Evolutionary conservation across 2,329 filamentous ascomycete genomes (phyloP), one percentile per base, ranked within the genome.

Genomic region (Fusarium sp.): DNA sequence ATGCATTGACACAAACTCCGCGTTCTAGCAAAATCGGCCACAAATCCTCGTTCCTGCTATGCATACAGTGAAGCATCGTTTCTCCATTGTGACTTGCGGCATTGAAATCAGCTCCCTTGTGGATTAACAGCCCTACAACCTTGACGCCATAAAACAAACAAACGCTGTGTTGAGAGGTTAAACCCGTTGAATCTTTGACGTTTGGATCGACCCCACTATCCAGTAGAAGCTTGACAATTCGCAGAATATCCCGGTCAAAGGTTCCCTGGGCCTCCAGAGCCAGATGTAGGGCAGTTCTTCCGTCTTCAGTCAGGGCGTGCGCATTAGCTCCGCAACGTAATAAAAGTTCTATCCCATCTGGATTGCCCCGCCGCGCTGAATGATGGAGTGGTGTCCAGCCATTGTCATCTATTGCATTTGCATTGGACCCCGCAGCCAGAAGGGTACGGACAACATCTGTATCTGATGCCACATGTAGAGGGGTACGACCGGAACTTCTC

Each of bases 21-120:
- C 31, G 31, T 2, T 33, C 31, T 5, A 33, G 31, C 31, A 33
- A 33, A 15, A 15, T 14, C 5, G 31, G 31, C 6, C 31, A 33
- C 31, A 33, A 15, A 15, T 2, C 3, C 5, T 3, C 15, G 12
- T 14, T 7, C 7, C 15, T 33, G 14, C 5, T 6, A 33, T 3
- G 12, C 2, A 23, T 18, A 4, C 7, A 7, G 23, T 25, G 41
- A 18, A 25, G 41, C n/a, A 25, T 18, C 18, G n/a, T 44, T 25
- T 19, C 23, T 23, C 6, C 16, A 8, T 4, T 0, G 5, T 9
- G 0, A 19, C 3, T 14, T 6, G 4, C 1, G 16, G 3, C 11
- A 4, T 45, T 19, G 1, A 27, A 10, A 45, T 45, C 42, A 19
- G 42, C 23, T 19, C 42, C 42, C 42, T 35, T 16, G 15, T 9